These are phyloP conservation scores for Cutaneotrichosporon dermatis DNA, from an alignment of 1,284 basidiomycete species.

Conservation along the genomic window DNA sequence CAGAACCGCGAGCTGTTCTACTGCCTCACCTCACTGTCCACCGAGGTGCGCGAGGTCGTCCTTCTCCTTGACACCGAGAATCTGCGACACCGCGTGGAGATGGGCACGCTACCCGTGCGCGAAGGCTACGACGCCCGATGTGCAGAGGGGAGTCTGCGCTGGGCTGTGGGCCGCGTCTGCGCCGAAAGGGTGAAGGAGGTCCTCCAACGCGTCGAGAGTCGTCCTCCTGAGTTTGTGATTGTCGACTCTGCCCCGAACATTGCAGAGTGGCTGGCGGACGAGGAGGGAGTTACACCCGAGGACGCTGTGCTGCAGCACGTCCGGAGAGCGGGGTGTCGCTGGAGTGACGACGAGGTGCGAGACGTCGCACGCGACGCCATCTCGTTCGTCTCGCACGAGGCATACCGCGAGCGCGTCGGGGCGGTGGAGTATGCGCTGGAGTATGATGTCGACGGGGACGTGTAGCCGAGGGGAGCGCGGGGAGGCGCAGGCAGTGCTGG, in stretches of 20 bases:
- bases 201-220: background rate
- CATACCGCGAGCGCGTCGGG: background rate
- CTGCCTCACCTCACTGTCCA: background rate
- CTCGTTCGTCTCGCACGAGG: background rate
- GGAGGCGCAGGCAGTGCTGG: too few species aligned
- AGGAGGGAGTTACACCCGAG: background rate
- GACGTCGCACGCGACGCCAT: background rate
- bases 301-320: background rate
- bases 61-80: background rate
- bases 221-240: background rate
- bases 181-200: background rate
- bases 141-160: background rate
- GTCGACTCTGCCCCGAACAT: background rate
- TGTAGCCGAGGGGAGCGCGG: too few species aligned
- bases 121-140: too few species aligned
- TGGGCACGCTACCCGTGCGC: too few species aligned
- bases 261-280: background rate
- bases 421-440: background rate
- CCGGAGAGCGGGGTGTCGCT: background rate
- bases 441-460: background rate
- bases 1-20: background rate
- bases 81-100: background rate
- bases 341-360: background rate
- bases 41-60: constrained; percentile 1
- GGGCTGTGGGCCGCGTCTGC: background rate